These are phyloP conservation scores for Nothophytophthora sp. DNA, from an alignment of 352 stramenopile species.

Conservation along the genomic window DNA sequence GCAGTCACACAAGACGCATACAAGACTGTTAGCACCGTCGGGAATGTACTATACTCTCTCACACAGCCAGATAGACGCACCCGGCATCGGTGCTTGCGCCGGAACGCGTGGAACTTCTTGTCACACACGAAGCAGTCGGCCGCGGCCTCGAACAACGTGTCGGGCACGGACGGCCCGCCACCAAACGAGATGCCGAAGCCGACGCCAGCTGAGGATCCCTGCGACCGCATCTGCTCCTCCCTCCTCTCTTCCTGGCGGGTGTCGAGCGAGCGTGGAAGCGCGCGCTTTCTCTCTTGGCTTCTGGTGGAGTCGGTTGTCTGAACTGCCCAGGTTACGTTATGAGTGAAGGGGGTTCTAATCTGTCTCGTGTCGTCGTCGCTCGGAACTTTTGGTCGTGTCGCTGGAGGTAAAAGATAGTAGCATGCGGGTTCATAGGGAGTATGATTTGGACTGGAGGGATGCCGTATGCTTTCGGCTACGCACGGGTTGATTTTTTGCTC, in stretches of 20 bases:
- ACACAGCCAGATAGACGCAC: slow-evolving; percentile 29
- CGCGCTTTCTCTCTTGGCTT: too few relatives aligned
- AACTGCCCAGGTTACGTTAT: too few relatives aligned
- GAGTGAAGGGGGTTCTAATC: background rate
- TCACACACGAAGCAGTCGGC: slow-evolving; percentile 77
- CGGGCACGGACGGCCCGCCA: slow-evolving; percentile 27
- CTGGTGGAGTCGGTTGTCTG: too few relatives aligned
- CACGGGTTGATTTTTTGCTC: too few relatives aligned
- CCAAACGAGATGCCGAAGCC: slow-evolving; percentile 19
- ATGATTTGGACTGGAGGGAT: too few relatives aligned
- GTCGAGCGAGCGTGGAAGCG: too few relatives aligned
- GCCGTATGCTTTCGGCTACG: too few relatives aligned
- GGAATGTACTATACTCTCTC: too few relatives aligned
- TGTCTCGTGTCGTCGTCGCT: background rate
- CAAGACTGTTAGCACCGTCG: background rate
- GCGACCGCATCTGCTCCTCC: slow-evolving; percentile 15
- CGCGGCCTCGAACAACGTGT: slow-evolving; percentile 56
- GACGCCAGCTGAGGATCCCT: slow-evolving; percentile 15
- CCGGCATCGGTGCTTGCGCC: slow-evolving; percentile 80
- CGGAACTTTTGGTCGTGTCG: background rate
- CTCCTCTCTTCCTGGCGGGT: background rate
- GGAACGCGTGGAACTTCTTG: slow-evolving; percentile 88
- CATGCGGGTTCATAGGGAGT: too few relatives aligned
- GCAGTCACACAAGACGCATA: slow-evolving; percentile 4
- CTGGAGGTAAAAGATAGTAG: background rate